Evolutionary conservation across 345 rosid genomes (phyloP).

Genomic region (Salix koriyanagi): DNA sequence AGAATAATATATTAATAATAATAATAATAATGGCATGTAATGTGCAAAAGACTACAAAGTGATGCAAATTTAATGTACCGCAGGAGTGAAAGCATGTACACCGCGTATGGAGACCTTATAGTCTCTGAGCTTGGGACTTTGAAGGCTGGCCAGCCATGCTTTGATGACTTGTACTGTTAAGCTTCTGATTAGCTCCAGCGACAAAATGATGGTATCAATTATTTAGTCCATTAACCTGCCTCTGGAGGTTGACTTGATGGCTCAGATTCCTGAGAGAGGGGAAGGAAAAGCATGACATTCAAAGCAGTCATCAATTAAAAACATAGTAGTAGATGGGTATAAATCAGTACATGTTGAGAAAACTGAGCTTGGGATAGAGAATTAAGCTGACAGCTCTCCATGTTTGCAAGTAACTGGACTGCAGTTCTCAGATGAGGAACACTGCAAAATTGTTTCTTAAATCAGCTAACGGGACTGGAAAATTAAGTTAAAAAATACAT

Average conservation of each 20-base stretch:
- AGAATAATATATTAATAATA: background rate
- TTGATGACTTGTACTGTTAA: no score
- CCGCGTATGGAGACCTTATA: background rate
- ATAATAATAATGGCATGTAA: background rate
- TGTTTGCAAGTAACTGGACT: constrained; percentile 50
- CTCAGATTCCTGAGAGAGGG: constrained; percentile 11
- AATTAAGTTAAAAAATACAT: background rate
- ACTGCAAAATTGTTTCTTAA: constrained; percentile 33
- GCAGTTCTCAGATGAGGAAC: constrained; percentile 58
- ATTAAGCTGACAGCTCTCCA: constrained; percentile 58
- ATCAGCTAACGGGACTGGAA: background rate
- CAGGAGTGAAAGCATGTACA: background rate
- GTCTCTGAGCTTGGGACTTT: background rate
- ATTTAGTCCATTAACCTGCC: constrained; percentile 3
- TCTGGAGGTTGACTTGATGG: constrained; percentile 10
- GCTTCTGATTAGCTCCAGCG: no score
- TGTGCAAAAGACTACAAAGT: background rate
- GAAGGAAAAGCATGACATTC: background rate
- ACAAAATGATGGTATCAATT: background rate
- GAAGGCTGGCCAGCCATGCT: no score
- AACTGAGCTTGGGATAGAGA: constrained; percentile 35
- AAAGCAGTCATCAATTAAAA: background rate
- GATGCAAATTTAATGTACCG: background rate
- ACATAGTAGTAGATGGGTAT: background rate
- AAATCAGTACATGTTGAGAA: background rate